Base-by-base conservation (phyloP, 371 early-diverging fungal species). In the Rhizopus microsporus region DNA sequence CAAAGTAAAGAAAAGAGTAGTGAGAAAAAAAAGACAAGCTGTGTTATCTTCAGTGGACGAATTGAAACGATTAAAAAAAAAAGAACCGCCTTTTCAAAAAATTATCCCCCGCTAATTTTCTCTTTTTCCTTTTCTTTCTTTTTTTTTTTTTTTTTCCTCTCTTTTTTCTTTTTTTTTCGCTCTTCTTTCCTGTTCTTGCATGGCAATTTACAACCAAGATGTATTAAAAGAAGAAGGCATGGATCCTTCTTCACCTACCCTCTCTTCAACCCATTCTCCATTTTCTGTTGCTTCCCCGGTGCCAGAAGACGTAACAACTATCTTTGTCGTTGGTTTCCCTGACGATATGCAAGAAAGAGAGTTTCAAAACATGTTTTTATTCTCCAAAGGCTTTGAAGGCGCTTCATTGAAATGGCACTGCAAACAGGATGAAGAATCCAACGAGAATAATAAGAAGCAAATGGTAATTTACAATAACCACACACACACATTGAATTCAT, bases 291-390 rank as follows among this genome's bases (percentile, higher is more conserved):
- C 53, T 38, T 51, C 60, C 23, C 47, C 48, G 34, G 31, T 59
- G 9, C 63, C 59, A 45, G 88, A 87, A 43, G 84, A 87, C 61
- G 82, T 98, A 53, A 90, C 93, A 3, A 96, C 97, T 45, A 94
- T 98, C 58, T 98, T 97, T 81, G 95, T 97, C 2, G 95, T 96
- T 16, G 98, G 98, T 3, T 95, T 98, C 57, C 98, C 98, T 30
- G 95, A 96, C 37, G 96, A 98, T 74, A 93, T 97, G 89, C 84
- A 83, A 66, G 98, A 98, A 72, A 77, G 98, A 61, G 98, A 98
- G 75, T 96, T 98, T 63, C 94, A 94, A 63, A 96, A 95, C 73
- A 94, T 96, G 95, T 98, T 98, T 77, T 88, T 86, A 5, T 97
- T 98, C 69, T 88, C 90, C 8, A 86, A 91, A 13, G 98, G 97